Base-by-base conservation (phyloP, 139 green algal genomes). In the Tetraselmis chui region DNA sequence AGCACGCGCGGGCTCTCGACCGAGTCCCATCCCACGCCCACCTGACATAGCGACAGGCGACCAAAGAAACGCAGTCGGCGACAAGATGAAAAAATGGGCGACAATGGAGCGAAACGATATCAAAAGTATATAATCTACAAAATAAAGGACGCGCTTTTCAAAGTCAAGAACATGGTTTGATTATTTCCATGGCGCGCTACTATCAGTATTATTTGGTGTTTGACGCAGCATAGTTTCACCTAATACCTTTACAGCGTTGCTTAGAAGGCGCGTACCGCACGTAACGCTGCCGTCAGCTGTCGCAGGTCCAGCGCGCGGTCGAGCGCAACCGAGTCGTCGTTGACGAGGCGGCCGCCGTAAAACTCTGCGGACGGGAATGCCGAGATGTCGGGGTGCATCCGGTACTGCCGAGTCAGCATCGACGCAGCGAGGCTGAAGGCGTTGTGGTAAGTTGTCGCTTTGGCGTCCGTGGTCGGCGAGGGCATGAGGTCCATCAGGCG, bases 351-450 rank as follows among this genome's bases (percentile, higher is more conserved):
- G 27, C 91, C 91, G 1, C 86, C 28, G 83, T 98, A 97, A 84
- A 98, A 98, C 32, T 87, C 80, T 1, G 76, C 28, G 29, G 86
- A 91, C 26, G 94, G 93, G 86, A 97, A 97, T 75, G 30, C 18
- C 31, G 87, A 88, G 82, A 98, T 94, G 22, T 82, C 59, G 1
- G 94, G 94, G 79, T 97, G 91, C 94, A 97, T 98, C 76, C 93
- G 89, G 88, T 96, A 97, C 87, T 97, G 93, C 26, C 85, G 84
- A 75, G 88, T 83, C n/a, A 84, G 45, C 45, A 67, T 67, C 11
- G 45, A 5, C 11, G 45, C 45, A 18, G 11, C 18, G 45, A 67
- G 45, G 45, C 45, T 67, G 11, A 67, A 18, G 11, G 5, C 11
- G 45, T 18, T 67, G 45, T 67, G 45, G 18, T 5, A 25, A 5